These are phyloP conservation scores for Fragaria vesca DNA, from an alignment of 306 rosid species.

Conservation along the genomic window DNA sequence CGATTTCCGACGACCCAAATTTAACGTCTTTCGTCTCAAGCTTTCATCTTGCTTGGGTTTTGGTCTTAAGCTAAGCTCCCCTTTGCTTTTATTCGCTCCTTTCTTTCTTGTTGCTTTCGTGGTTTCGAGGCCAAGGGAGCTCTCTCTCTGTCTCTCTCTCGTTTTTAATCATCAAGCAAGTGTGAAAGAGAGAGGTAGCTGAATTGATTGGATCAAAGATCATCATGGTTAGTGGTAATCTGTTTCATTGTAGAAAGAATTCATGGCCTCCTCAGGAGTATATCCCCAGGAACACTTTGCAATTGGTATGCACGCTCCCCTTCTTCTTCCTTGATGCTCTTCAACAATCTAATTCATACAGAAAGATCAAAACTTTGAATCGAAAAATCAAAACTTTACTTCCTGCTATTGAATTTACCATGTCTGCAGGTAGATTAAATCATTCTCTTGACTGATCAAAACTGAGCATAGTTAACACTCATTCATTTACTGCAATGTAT, in stretches of 20 bases:
- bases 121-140: constrained; percentile 16
- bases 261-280: constrained; percentile 98
- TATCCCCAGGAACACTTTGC: constrained; percentile 67
- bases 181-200: no score
- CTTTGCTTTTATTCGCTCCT: constrained; percentile 16
- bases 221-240: constrained; percentile 61
- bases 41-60: constrained; percentile 19
- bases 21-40: neutral
- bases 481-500: no score
- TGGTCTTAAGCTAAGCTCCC: neutral
- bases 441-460: neutral
- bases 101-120: neutral
- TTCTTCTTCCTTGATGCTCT: neutral
- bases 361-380: neutral
- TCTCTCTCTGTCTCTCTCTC: no score
- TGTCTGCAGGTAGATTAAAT: no score
- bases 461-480: neutral
- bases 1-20: neutral
- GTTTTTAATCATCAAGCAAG: no score
- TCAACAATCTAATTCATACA: neutral
- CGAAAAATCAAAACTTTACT: neutral
- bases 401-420: no score
- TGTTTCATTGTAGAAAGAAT: constrained; percentile 81
- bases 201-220: no score
- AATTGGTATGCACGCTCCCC: constrained; percentile 46